phyloP scores from a whole-genome alignment of 345 rosid species.

The Eucalyptus dawsonii region DNA sequence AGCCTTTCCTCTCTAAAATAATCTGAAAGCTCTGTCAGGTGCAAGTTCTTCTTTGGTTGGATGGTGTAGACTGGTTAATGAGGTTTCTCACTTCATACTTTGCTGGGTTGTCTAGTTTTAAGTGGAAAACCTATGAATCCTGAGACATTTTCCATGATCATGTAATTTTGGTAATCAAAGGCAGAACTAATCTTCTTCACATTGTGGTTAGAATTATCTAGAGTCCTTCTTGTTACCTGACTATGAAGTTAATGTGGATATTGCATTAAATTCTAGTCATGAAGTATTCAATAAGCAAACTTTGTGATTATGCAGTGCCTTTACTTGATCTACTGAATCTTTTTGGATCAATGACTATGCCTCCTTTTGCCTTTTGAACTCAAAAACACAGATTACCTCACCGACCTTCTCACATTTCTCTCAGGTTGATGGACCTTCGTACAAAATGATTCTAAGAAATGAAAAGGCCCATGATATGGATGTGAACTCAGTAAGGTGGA shows the following conservation, averaged over 20 bases:
- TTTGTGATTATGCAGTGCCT: background rate
- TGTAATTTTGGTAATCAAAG: background rate
- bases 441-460: conserved; percentile 49
- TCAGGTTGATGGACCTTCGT: conserved; percentile 67
- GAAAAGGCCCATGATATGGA: conserved; percentile 93
- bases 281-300: background rate
- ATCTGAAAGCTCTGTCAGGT: background rate
- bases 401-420: background rate
- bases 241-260: background rate
- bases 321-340: background rate
- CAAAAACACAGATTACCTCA: background rate
- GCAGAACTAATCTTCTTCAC: background rate
- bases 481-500: conserved; percentile 77
- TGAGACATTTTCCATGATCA: background rate
- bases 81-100: background rate
- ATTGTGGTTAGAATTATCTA: background rate
- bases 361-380: background rate
- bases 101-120: background rate
- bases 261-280: background rate
- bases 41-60: background rate
- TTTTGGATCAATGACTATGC: background rate
- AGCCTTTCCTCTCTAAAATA: background rate
- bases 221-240: background rate
- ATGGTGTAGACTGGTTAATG: background rate
- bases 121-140: background rate